phyloP scores from a whole-genome alignment of 495 filamentous ascomycete genomes.

The Polyplosphaeria fusca region DNA sequence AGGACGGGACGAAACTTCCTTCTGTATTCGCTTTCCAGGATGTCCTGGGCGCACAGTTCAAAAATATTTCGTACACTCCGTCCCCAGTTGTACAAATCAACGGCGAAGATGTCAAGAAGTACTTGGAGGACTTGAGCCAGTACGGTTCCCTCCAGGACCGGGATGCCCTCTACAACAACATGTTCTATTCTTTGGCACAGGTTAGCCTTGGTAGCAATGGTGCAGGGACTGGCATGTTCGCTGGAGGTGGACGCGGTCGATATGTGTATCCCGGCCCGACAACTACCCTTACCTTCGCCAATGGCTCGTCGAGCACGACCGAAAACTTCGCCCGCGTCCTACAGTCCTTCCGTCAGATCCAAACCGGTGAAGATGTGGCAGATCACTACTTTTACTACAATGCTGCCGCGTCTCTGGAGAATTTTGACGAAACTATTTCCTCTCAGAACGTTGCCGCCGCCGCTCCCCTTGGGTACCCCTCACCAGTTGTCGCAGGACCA shows the following conservation, averaged over 20 bases:
- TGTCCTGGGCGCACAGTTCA: conserved; percentile 35
- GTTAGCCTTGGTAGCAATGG: conserved; percentile 30
- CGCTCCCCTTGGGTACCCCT: conserved; percentile 47
- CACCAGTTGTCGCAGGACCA: conserved; percentile 44
- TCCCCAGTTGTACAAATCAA: conserved; percentile 38
- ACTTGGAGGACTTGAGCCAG: conserved; percentile 26
- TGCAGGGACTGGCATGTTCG: conserved; percentile 35
- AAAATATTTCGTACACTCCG: conserved; percentile 37
- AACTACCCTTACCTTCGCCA: conserved; percentile 38
- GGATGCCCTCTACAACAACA: conserved; percentile 36
- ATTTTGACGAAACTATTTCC: background rate
- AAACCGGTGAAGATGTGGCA: conserved; percentile 18
- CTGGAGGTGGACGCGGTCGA: conserved; percentile 33
- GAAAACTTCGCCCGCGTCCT: conserved; percentile 29
- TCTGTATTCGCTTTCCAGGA: conserved; percentile 37
- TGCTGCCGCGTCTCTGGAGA: background rate
- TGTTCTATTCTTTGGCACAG: conserved; percentile 34
- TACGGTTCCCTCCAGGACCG: conserved; percentile 34
- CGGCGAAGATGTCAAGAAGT: conserved; percentile 35
- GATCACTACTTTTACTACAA: conserved; percentile 13
- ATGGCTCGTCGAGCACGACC: conserved; percentile 30
- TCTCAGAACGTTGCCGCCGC: background rate
- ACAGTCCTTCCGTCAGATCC: conserved; percentile 12
- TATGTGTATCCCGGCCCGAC: conserved; percentile 28
- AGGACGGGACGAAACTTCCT: conserved; percentile 36